These are phyloP conservation scores for Cladorrhinum sp. DNA, from an alignment of 2,329 filamentous ascomycete species.

Conservation along the genomic window DNA sequence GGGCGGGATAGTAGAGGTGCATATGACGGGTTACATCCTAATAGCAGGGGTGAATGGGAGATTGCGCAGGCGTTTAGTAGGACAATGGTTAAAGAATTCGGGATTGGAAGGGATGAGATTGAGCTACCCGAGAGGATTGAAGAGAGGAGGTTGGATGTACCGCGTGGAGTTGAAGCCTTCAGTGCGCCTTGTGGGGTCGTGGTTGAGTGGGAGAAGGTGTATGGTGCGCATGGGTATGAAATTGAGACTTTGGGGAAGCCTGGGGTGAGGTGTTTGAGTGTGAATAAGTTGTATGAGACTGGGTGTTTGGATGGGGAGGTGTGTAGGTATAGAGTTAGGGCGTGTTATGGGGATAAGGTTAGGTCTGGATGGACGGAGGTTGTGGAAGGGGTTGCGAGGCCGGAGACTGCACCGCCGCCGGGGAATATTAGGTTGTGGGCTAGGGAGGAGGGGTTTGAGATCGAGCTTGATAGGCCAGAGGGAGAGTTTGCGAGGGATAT, in stretches of 20 bases:
- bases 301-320: conserved; percentile 6
- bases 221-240: conserved; percentile 28
- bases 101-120: conserved; percentile 26
- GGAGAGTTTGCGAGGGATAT: conserved; percentile 6
- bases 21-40: conserved; percentile 44
- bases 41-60: conserved; percentile 40
- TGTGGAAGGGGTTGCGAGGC: conserved; percentile 15
- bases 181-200: conserved; percentile 18
- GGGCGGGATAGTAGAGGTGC: conserved; percentile 32
- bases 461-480: conserved; percentile 14
- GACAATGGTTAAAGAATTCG: conserved; percentile 29
- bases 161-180: conserved; percentile 15
- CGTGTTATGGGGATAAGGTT: conserved; percentile 15
- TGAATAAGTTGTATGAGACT: conserved; percentile 14
- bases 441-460: conserved; percentile 10
- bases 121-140: conserved; percentile 27
- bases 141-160: conserved; percentile 17
- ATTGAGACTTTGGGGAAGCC: not conserved
- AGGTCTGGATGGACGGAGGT: conserved; percentile 17
- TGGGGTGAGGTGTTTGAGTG: not conserved
- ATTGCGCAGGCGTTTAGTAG: conserved; percentile 40
- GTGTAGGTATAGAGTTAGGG: conserved; percentile 20
- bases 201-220: conserved; percentile 27
- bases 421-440: conserved; percentile 15
- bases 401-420: conserved; percentile 19